These are phyloP conservation scores for Conticribra guillardii DNA, from an alignment of 108 stramenopile genomes.

Conservation along the genomic window DNA sequence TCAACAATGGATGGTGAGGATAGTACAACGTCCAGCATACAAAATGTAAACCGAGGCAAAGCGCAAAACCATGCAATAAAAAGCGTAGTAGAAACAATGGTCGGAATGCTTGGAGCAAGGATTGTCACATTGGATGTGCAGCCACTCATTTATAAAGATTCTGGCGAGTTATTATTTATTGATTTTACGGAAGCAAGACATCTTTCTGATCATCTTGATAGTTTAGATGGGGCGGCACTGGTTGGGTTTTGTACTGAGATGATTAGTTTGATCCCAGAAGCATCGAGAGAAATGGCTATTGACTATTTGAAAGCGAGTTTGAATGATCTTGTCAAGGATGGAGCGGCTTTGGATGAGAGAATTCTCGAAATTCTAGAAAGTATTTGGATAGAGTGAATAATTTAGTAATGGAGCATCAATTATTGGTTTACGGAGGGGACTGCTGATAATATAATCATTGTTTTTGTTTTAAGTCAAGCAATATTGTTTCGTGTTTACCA, in stretches of 20 bases:
- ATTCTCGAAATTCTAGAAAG: constrained; percentile 24
- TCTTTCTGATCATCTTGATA: constrained; percentile 9
- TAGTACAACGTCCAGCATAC: constrained; percentile 42
- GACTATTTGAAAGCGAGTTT: constrained; percentile 14
- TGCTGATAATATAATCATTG: too few relatives aligned
- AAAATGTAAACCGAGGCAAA: constrained; percentile 13
- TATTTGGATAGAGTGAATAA: constrained; percentile 27
- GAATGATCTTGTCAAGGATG: background rate
- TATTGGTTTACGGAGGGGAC: too few relatives aligned
- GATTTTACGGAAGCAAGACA: constrained; percentile 76
- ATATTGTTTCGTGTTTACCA: too few relatives aligned
- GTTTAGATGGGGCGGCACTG: constrained; percentile 43
- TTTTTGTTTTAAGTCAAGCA: too few relatives aligned
- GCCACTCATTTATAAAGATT: constrained; percentile 55
- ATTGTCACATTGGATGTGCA: constrained; percentile 70
- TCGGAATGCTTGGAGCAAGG: constrained; percentile 62
- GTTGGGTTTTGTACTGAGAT: constrained; percentile 60
- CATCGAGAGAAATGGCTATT: constrained; percentile 6
- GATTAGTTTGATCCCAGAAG: constrained; percentile 55
- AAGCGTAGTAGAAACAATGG: constrained; percentile 52
- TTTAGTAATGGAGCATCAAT: too few relatives aligned
- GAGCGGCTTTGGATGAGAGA: background rate
- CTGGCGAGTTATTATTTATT: constrained; percentile 69
- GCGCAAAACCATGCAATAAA: constrained; percentile 42
- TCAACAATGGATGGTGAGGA: too few relatives aligned